Conservation (phyloP, 345 rosid species). For the rapeseed (Brassica napus) region Da-Ae NC_063446.1:70027001-70027500, state of each 20-base stretch:
- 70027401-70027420: conserved; percentile 18
- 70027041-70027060: conserved; percentile 11
- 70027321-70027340: no score
- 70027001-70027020: not conserved
- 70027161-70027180: conserved; percentile 3
- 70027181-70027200: not conserved
- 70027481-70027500: not conserved
- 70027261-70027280: conserved; percentile 4
- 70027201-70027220: conserved; percentile 15
- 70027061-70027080: conserved; percentile 18
- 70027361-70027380: not conserved
- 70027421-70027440: conserved; percentile 1
- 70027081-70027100: conserved; percentile 3
- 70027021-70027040: not conserved
- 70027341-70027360: no score
- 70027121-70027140: conserved; percentile 9
- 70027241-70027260: conserved; percentile 7
- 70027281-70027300: no score
- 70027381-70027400: not conserved
- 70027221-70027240: conserved; percentile 5
- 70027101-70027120: not conserved
- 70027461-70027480: not conserved
- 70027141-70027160: conserved; percentile 3
- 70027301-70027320: no score
- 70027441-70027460: not conserved